These are phyloP conservation scores for Ephemerocybe angulata DNA, from an alignment of 768 basidiomycete genomes.

Conservation along the genomic window DNA sequence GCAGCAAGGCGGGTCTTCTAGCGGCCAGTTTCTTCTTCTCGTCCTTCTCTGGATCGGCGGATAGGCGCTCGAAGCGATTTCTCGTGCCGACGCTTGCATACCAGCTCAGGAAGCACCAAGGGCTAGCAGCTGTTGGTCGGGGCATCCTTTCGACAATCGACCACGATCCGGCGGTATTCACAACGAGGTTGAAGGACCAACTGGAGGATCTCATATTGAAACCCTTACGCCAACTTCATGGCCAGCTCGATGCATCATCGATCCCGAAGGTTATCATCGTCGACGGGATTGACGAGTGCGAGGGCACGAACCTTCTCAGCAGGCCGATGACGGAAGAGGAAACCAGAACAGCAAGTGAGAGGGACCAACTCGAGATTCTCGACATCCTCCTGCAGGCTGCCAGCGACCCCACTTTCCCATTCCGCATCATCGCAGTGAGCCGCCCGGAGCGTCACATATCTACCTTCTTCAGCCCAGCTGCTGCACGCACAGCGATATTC, in stretches of 20 bases:
- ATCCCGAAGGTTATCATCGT: slow-evolving; percentile 7
- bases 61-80: not conserved
- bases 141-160: not conserved
- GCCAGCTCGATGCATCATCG: not conserved
- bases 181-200: not conserved
- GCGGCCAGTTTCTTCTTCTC: slow-evolving; percentile 13
- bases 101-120: not conserved
- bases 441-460: slow-evolving; percentile 4
- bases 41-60: not conserved
- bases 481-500: not conserved
- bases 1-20: not conserved
- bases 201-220: not conserved
- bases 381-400: not conserved
- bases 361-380: slow-evolving; percentile 1
- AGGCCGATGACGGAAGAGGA: not conserved
- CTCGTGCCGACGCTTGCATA: not conserved
- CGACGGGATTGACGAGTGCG: slow-evolving; percentile 13
- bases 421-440: slow-evolving; percentile 5
- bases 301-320: not conserved
- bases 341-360: not conserved
- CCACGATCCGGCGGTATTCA: not conserved
- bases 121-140: not conserved
- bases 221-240: not conserved
- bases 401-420: not conserved
- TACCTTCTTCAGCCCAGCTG: not conserved